Conservation (phyloP, 2,329 filamentous ascomycete species). For the Phialophora tarda region DNA sequence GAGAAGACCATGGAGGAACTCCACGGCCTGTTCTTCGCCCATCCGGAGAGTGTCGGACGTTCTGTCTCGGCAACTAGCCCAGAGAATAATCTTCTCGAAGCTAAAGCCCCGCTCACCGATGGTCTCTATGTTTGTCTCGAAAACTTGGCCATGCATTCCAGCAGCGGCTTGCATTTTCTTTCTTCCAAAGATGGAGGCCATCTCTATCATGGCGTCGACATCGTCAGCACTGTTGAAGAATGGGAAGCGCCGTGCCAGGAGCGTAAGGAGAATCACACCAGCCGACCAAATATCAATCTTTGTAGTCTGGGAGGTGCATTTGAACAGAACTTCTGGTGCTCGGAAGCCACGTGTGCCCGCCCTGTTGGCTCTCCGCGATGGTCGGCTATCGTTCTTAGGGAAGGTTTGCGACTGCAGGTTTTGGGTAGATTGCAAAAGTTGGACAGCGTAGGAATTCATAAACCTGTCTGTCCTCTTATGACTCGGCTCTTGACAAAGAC, state of each 20-base stretch:
- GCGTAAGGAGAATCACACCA: slow-evolving; percentile 95
- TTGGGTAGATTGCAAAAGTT: slow-evolving; percentile 46
- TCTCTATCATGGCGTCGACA: slow-evolving; percentile 95
- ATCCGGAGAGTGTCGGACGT: slow-evolving; percentile 56
- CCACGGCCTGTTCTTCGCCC: slow-evolving; percentile 54
- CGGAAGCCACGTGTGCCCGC: slow-evolving; percentile 95
- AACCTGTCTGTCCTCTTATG: slow-evolving; percentile 63
- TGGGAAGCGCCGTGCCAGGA: slow-evolving; percentile 88
- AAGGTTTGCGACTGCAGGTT: slow-evolving; percentile 66
- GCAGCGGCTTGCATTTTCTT: slow-evolving; percentile 83
- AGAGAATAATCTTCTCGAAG: slow-evolving; percentile 91
- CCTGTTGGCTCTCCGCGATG: slow-evolving; percentile 87
- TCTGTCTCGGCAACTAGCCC: slow-evolving; percentile 82
- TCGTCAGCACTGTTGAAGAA: slow-evolving; percentile 99
- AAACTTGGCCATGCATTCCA: slow-evolving; percentile 83
- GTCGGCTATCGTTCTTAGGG: slow-evolving; percentile 86
- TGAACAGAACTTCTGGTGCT: slow-evolving; percentile 93
- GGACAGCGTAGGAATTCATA: slow-evolving; percentile 39
- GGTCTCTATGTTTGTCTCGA: slow-evolving; percentile 91
- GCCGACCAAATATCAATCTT: slow-evolving; percentile 97
- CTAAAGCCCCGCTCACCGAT: slow-evolving; percentile 84
- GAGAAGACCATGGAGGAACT: slow-evolving; percentile 50
- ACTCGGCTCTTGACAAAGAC: slow-evolving; percentile 74
- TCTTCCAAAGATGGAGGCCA: slow-evolving; percentile 89
- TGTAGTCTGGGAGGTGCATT: slow-evolving; percentile 92